Conservation (phyloP, 2,329 filamentous ascomycete species). For the Exutisphaerella laricina region DNA sequence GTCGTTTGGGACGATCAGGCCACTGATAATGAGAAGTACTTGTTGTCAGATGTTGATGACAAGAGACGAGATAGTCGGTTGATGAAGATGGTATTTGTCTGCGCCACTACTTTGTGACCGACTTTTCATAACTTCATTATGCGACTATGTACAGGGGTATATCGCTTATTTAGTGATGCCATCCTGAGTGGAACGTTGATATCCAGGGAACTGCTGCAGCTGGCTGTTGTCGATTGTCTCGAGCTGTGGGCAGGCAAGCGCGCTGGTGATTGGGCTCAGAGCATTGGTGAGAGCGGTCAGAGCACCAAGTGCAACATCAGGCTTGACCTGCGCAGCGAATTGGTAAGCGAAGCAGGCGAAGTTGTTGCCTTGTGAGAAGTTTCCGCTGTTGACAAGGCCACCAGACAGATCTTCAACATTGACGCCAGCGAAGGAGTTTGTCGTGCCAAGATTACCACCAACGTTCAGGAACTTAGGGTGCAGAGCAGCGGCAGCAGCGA, state of each 20-base stretch:
- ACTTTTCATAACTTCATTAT: background rate
- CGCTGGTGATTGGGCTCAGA: background rate
- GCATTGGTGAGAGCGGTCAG: slow-evolving; percentile 11
- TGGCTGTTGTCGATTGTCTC: slow-evolving; percentile 4
- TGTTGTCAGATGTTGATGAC: too few relatives aligned
- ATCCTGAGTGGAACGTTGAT: slow-evolving; percentile 12
- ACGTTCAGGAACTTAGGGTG: slow-evolving; percentile 30
- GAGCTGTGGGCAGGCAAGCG: slow-evolving; percentile 10
- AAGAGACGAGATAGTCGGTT: too few relatives aligned
- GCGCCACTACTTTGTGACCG: background rate
- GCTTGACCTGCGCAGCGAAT: slow-evolving; percentile 12
- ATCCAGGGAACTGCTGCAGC: slow-evolving; percentile 13
- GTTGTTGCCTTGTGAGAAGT: slow-evolving; percentile 40
- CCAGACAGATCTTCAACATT: slow-evolving; percentile 34
- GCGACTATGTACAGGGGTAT: background rate
- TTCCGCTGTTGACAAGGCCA: slow-evolving; percentile 38
- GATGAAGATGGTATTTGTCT: background rate
- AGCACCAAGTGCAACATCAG: slow-evolving; percentile 8
- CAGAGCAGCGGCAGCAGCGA: slow-evolving; percentile 11
- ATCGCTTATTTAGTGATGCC: slow-evolving; percentile 6
- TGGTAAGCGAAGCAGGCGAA: slow-evolving; percentile 38
- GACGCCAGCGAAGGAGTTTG: slow-evolving; percentile 33
- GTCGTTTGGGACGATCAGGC: slow-evolving; percentile 1
- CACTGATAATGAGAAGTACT: background rate
- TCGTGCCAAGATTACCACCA: slow-evolving; percentile 35